Evolutionary conservation across 2,329 filamentous ascomycete genomes (phyloP).

Genomic region (Aspergillus vadensis): DNA sequence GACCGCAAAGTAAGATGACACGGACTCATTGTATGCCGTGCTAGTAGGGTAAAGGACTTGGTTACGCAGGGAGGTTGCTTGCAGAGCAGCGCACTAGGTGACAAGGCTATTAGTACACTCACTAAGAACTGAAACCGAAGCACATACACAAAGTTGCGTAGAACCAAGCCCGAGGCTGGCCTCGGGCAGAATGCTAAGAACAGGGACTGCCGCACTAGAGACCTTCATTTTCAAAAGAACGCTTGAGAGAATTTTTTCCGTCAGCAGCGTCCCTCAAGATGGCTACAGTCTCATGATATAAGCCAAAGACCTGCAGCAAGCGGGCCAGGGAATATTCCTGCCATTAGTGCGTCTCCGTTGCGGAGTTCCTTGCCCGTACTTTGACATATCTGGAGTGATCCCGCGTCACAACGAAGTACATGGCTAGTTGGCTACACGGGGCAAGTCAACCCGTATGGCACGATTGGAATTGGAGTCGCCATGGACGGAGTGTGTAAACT

Average conservation of each 20-base stretch:
- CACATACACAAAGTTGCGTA: neutral
- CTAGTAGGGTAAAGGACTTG: conserved; percentile 23
- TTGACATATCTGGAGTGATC: too few relatives aligned
- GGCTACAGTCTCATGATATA: neutral
- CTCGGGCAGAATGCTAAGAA: neutral
- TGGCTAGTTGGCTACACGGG: too few relatives aligned
- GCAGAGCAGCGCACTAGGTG: conserved; percentile 13
- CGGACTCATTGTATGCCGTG: conserved; percentile 22
- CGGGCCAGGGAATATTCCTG: too few relatives aligned
- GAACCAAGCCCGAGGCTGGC: neutral
- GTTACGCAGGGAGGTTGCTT: conserved; percentile 8
- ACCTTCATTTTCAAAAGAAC: neutral
- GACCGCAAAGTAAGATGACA: conserved; percentile 26
- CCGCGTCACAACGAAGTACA: too few relatives aligned
- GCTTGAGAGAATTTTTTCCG: neutral
- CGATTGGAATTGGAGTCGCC: too few relatives aligned
- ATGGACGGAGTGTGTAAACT: too few relatives aligned
- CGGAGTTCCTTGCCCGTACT: too few relatives aligned
- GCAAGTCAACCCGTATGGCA: too few relatives aligned
- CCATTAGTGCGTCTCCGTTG: too few relatives aligned
- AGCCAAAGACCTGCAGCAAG: too few relatives aligned
- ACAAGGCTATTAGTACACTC: neutral
- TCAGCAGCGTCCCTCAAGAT: neutral
- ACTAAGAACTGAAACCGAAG: neutral
- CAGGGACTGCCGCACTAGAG: neutral